phyloP scores from a whole-genome alignment of 345 rosid genomes.

The Populus ilicifolia region DNA sequence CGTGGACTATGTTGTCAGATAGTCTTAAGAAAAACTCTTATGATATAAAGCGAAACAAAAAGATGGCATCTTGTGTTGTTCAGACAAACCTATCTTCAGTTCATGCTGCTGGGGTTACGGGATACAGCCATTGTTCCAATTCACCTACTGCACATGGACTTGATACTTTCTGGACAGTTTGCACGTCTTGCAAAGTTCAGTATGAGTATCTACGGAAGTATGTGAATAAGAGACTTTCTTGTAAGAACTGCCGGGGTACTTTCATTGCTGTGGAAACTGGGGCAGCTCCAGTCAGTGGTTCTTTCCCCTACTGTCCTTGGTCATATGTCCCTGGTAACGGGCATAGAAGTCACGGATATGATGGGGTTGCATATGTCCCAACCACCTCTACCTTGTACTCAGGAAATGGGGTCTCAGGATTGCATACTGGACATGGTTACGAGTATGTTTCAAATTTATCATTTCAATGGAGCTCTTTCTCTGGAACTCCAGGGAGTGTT shows the following conservation, averaged over 20 bases:
- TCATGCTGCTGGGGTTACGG: constrained; percentile 44
- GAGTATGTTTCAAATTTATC: constrained; percentile 72
- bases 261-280: constrained; percentile 86
- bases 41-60: constrained; percentile 48
- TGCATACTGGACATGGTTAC: constrained; percentile 71
- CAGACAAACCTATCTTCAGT: constrained; percentile 43
- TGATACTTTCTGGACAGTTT: constrained; percentile 97
- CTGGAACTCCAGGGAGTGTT: constrained; percentile 56
- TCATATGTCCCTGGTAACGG: constrained; percentile 53
- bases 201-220: constrained; percentile 95
- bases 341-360: constrained; percentile 62
- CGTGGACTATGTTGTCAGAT: constrained; percentile 78
- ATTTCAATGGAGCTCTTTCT: constrained; percentile 64
- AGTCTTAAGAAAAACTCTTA: constrained; percentile 60
- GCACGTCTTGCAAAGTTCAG: constrained; percentile 97
- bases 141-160: constrained; percentile 49
- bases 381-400: constrained; percentile 52
- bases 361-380: constrained; percentile 63
- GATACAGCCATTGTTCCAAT: constrained; percentile 45
- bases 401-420: constrained; percentile 55
- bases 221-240: constrained; percentile 90
- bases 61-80: constrained; percentile 29
- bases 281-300: constrained; percentile 70
- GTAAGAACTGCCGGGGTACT: constrained; percentile 97
- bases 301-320: constrained; percentile 64